These are phyloP conservation scores for Globisporangium sylvaticum DNA, from an alignment of 352 stramenopile species.

Conservation along the genomic window DNA sequence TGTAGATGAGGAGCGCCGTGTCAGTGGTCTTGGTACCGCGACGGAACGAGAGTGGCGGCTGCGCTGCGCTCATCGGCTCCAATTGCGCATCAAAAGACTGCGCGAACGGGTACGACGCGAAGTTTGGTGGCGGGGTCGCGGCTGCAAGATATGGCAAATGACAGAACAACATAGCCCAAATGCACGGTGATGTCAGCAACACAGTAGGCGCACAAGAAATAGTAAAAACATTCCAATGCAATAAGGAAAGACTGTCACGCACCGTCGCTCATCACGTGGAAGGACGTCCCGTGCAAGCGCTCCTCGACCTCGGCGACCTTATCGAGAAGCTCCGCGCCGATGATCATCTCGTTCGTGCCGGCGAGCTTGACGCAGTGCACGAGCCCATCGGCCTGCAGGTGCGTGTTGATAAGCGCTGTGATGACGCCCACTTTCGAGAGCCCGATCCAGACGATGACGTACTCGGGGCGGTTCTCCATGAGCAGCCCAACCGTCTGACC, in stretches of 20 bases:
- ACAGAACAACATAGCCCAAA: not conserved
- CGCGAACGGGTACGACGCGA: slow-evolving; percentile 26
- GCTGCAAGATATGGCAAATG: slow-evolving; percentile 8
- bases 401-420: slow-evolving; percentile 84
- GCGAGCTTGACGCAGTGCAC: slow-evolving; percentile 74
- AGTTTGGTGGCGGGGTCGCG: slow-evolving; percentile 13
- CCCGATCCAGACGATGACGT: slow-evolving; percentile 77
- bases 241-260: not conserved
- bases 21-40: slow-evolving; percentile 44
- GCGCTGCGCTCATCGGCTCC: slow-evolving; percentile 21
- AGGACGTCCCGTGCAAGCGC: slow-evolving; percentile 34
- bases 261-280: slow-evolving; percentile 58
- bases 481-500: slow-evolving; percentile 78
- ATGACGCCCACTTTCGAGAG: slow-evolving; percentile 82
- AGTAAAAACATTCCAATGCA: not conserved
- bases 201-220: not conserved
- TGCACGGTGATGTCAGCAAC: not conserved
- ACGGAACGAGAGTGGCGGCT: slow-evolving; percentile 24
- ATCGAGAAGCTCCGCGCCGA: slow-evolving; percentile 56
- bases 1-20: slow-evolving; percentile 81
- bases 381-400: slow-evolving; percentile 59
- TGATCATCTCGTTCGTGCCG: slow-evolving; percentile 55
- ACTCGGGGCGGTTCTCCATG: slow-evolving; percentile 87
- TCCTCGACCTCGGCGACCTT: slow-evolving; percentile 33
- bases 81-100: slow-evolving; percentile 44